These are phyloP conservation scores for Saccharomyces paradoxus DNA, from an alignment of 805 yeast genomes.

Conservation along the genomic window DNA sequence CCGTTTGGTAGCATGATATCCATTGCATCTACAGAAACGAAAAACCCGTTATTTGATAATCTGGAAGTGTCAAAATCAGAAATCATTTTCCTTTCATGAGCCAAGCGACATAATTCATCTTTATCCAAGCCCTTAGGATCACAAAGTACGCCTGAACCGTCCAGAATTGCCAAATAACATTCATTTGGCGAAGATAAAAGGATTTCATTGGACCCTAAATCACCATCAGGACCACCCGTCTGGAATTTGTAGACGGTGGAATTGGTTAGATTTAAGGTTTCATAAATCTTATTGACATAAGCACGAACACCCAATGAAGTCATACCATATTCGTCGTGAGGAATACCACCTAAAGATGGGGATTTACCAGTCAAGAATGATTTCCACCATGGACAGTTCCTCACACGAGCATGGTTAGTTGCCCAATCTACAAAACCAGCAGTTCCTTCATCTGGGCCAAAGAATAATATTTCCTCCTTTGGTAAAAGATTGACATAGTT, in stretches of 20 bases:
- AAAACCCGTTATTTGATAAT: constrained; percentile 68
- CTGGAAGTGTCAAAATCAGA: constrained; percentile 56
- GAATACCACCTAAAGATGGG: constrained; percentile 90
- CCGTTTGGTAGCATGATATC: constrained; percentile 77
- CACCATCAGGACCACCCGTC: constrained; percentile 99
- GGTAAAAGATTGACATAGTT: constrained; percentile 76
- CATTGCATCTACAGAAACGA: constrained; percentile 76
- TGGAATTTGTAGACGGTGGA: constrained; percentile 68
- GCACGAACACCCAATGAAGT: constrained; percentile 91
- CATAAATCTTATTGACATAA: constrained; percentile 79
- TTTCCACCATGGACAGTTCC: constrained; percentile 98
- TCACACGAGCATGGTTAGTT: constrained; percentile 77
- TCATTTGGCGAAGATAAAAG: constrained; percentile 69
- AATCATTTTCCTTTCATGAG: constrained; percentile 68
- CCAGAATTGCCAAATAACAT: constrained; percentile 79
- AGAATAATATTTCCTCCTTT: constrained; percentile 81
- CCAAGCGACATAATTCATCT: constrained; percentile 68
- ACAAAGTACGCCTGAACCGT: constrained; percentile 90
- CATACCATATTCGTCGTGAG: constrained; percentile 98
- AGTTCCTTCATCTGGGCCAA: constrained; percentile 99
- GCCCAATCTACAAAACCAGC: constrained; percentile 97
- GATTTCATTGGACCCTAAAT: constrained; percentile 92
- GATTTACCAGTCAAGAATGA: constrained; percentile 96
- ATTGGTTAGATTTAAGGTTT: constrained; percentile 57
- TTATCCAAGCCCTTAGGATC: constrained; percentile 88